phyloP scores from a whole-genome alignment of 768 basidiomycete species.

The Termitomyces sp. region DNA sequence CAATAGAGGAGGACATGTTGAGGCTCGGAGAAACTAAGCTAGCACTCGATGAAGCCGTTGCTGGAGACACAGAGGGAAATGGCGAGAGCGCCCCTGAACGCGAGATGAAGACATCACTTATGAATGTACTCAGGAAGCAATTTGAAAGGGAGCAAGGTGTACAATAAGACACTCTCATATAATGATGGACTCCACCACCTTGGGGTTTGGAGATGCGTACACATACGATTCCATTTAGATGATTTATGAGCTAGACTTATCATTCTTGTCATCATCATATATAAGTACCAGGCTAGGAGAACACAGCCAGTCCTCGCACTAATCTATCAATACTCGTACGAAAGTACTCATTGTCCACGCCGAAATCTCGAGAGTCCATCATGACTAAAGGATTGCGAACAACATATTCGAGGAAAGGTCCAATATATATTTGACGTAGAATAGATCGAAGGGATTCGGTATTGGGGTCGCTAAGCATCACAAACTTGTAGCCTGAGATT shows the following conservation, averaged over 20 bases:
- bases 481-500: slow-evolving; percentile 87
- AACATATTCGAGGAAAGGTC: slow-evolving; percentile 91
- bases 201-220: background rate
- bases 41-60: slow-evolving; percentile 90
- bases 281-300: slow-evolving; percentile 20
- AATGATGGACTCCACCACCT: background rate
- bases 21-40: slow-evolving; percentile 86
- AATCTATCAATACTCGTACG: slow-evolving; percentile 74
- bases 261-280: background rate
- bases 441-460: slow-evolving; percentile 79
- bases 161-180: slow-evolving; percentile 1
- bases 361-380: slow-evolving; percentile 78
- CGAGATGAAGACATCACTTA: slow-evolving; percentile 81
- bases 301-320: slow-evolving; percentile 51
- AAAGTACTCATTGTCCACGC: slow-evolving; percentile 93
- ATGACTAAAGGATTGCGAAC: slow-evolving; percentile 85
- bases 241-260: background rate
- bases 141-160: slow-evolving; percentile 52
- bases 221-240: background rate
- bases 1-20: slow-evolving; percentile 97
- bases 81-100: slow-evolving; percentile 64
- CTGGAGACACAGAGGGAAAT: slow-evolving; percentile 64
- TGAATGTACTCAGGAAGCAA: slow-evolving; percentile 80
- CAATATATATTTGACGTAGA: slow-evolving; percentile 86
- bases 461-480: slow-evolving; percentile 86